phyloP scores from a whole-genome alignment of 768 basidiomycete genomes.

The Mycena rosella region DNA sequence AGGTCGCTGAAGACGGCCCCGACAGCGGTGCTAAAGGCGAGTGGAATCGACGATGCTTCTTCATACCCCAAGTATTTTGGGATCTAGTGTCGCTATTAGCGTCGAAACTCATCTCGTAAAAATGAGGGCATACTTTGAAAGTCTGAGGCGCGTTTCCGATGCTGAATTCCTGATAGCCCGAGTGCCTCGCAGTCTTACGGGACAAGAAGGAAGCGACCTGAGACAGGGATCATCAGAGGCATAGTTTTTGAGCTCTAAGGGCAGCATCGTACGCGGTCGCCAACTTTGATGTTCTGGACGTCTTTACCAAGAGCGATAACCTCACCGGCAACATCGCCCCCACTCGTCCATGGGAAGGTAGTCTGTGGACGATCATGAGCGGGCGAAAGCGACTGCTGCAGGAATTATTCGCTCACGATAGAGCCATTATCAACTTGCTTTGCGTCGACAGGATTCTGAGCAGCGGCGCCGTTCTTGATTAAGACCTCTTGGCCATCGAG shows the following conservation, averaged over 20 bases:
- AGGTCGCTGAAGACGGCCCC: constrained; percentile 24
- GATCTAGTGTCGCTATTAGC: constrained; percentile 23
- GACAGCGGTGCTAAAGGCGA: constrained; percentile 27
- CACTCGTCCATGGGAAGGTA: constrained; percentile 24
- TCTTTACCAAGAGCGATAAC: constrained; percentile 24
- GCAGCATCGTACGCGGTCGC: constrained; percentile 27
- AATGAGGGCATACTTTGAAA: constrained; percentile 27
- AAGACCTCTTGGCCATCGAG: constrained; percentile 24
- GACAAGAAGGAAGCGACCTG: constrained; percentile 25
- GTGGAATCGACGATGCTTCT: constrained; percentile 26
- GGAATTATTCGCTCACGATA: constrained; percentile 21
- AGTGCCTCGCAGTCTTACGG: constrained; percentile 26
- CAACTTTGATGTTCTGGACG: constrained; percentile 24
- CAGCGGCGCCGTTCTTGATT: constrained; percentile 26
- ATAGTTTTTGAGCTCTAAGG: constrained; percentile 23
- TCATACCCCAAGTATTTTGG: constrained; percentile 25
- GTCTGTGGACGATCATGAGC: constrained; percentile 20
- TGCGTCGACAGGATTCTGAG: constrained; percentile 28
- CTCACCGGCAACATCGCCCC: constrained; percentile 25
- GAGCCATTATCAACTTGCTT: constrained; percentile 24
- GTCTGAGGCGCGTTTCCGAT: constrained; percentile 29
- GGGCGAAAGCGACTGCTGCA: constrained; percentile 18
- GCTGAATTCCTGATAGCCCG: constrained; percentile 27
- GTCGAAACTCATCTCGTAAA: constrained; percentile 20
- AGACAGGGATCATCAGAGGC: constrained; percentile 25